These are phyloP conservation scores for Striga hermonthica DNA, from an alignment of 305 asterid species.

Conservation along the genomic window DNA sequence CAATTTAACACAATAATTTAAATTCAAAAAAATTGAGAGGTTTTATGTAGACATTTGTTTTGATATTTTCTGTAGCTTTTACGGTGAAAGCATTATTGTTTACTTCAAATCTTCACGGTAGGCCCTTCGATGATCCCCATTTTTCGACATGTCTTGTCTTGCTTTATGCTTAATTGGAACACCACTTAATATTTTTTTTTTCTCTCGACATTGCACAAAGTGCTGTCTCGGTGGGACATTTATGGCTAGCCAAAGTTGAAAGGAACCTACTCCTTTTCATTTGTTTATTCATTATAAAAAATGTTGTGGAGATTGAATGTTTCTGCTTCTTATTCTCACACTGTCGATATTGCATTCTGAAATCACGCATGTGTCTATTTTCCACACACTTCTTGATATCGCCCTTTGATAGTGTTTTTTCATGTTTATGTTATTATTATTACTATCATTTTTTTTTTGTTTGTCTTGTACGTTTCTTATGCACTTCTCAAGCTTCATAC, in stretches of 20 bases:
- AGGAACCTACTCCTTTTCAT: conserved; percentile 26
- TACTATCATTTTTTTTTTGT: not conserved
- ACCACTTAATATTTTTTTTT: conserved; percentile 38
- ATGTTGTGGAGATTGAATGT: conserved; percentile 27
- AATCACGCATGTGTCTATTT: conserved; percentile 27
- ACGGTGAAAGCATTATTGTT: too few species aligned
- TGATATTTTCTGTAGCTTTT: too few species aligned
- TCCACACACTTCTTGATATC: not conserved
- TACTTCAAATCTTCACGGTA: conserved; percentile 30
- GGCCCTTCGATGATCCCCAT: conserved; percentile 47
- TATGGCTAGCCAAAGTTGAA: conserved; percentile 47
- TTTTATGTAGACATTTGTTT: too few species aligned
- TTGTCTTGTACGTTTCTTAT: not conserved
- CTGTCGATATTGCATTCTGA: conserved; percentile 31
- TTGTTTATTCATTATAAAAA: too few species aligned
- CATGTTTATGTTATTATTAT: too few species aligned
- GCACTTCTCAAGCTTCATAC: not conserved
- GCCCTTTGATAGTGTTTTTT: not conserved
- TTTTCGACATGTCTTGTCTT: conserved; percentile 46
- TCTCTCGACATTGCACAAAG: conserved; percentile 44
- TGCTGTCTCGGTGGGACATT: conserved; percentile 53
- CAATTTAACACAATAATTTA: too few species aligned
- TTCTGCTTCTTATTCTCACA: conserved; percentile 30
- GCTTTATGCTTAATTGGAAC: conserved; percentile 31
- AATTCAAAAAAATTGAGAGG: too few species aligned